A percentile compares a stretch with the other conserved stretches of the same genome.
Evolutionary conservation across 345 rosid genomes (phyloP).

Genomic region (Pistacia vera): DNA sequence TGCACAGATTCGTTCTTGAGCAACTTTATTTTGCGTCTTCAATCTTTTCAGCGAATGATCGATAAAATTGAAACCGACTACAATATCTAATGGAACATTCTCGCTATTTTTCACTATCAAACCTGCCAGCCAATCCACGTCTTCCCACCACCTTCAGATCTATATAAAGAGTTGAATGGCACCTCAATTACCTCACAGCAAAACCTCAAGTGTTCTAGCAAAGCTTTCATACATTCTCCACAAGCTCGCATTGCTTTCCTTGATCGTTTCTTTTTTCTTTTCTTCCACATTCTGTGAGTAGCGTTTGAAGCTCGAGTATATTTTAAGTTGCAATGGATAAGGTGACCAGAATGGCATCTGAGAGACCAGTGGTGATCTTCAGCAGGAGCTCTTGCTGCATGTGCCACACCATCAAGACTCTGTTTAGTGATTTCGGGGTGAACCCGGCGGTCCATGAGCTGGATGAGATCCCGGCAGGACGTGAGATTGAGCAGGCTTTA

Average conservation of each 20-base stretch:
- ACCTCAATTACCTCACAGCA: slow-evolving; percentile 19
- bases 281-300: background rate
- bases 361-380: slow-evolving; percentile 89
- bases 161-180: slow-evolving; percentile 27
- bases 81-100: slow-evolving; percentile 39
- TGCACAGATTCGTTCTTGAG: slow-evolving; percentile 32
- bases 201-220: background rate
- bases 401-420: slow-evolving; percentile 78
- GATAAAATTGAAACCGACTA: slow-evolving; percentile 32
- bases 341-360: slow-evolving; percentile 56
- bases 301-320: background rate
- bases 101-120: slow-evolving; percentile 9
- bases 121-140: background rate
- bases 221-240: background rate
- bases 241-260: background rate
- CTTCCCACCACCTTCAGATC: slow-evolving; percentile 11
- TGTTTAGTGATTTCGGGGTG: slow-evolving; percentile 73
- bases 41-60: slow-evolving; percentile 20
- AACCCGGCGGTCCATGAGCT: slow-evolving; percentile 72
- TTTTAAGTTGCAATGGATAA: slow-evolving; percentile 49
- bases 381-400: slow-evolving; percentile 79
- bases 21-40: slow-evolving; percentile 15
- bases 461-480: slow-evolving; percentile 64
- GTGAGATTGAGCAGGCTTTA: slow-evolving; percentile 83
- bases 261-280: no score